phyloP scores from a whole-genome alignment of 805 yeast species.

The Helenozyma baotianmanensis region DNA sequence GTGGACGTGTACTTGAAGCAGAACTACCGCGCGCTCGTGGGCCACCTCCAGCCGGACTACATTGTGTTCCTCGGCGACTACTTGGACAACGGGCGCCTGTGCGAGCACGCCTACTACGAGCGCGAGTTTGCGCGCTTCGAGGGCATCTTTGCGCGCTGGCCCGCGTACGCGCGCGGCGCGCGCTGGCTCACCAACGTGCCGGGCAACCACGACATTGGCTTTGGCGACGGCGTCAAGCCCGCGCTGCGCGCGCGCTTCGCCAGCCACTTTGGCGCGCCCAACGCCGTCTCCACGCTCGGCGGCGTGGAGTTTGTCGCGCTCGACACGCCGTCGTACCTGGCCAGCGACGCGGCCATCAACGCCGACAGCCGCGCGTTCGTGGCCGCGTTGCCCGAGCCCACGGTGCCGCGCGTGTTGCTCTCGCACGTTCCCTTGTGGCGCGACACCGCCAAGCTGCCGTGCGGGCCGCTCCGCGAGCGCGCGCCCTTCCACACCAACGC shows the following conservation, averaged over 20 bases:
- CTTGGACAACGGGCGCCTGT: conserved; percentile 38
- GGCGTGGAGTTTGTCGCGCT: conserved; percentile 28
- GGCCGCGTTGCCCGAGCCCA: conserved; percentile 3
- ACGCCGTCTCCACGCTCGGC: conserved; percentile 20
- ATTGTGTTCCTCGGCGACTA: conserved; percentile 40
- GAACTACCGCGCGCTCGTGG: conserved; percentile 32
- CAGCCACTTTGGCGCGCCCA: conserved; percentile 29
- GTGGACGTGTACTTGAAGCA: conserved; percentile 36
- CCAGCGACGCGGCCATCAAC: conserved; percentile 11
- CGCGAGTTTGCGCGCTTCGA: conserved; percentile 29
- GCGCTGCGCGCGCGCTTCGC: conserved; percentile 26
- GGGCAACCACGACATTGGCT: conserved; percentile 27
- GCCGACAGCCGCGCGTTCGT: conserved; percentile 13
- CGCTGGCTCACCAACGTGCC: conserved; percentile 29
- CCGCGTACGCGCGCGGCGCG: conserved; percentile 17
- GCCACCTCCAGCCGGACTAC: conserved; percentile 30
- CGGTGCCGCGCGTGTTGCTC: conserved; percentile 18
- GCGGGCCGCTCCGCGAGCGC: conserved; percentile 21
- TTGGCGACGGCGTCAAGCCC: conserved; percentile 21
- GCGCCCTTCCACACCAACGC: conserved; percentile 11
- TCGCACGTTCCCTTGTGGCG: conserved; percentile 23
- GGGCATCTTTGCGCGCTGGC: conserved; percentile 23
- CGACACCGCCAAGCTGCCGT: conserved; percentile 12
- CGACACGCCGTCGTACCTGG: conserved; percentile 19
- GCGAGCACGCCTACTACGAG: conserved; percentile 27